Evolutionary conservation across 225 moss, liverwort and hornwort genomes (phyloP).

Genomic region (Takakia lepidozioides): DNA sequence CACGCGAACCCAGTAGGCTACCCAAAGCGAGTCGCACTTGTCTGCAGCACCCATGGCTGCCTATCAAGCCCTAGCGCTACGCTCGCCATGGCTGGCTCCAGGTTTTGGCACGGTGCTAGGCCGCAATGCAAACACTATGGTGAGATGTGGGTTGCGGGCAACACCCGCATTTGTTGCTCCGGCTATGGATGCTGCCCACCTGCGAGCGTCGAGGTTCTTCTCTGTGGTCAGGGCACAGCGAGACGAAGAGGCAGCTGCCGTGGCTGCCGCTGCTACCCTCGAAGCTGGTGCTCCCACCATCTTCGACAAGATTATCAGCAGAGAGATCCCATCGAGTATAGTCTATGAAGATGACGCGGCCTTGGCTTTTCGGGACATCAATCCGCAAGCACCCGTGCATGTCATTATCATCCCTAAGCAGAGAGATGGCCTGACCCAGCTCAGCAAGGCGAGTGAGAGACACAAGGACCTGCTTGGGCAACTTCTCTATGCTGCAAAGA

Average conservation of each 20-base stretch:
- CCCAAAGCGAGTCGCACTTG: too few relatives aligned
- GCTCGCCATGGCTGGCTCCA: too few relatives aligned
- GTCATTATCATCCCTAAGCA: slow-evolving; percentile 60
- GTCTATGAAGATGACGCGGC: slow-evolving; percentile 77
- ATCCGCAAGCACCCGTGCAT: slow-evolving; percentile 81
- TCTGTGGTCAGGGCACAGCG: slow-evolving; percentile 35
- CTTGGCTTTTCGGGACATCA: slow-evolving; percentile 75
- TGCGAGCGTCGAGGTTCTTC: too few relatives aligned
- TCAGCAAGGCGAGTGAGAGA: slow-evolving; percentile 56
- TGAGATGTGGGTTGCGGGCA: too few relatives aligned
- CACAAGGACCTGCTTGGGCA: slow-evolving; percentile 64
- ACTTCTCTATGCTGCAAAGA: slow-evolving; percentile 60
- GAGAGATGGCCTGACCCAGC: slow-evolving; percentile 73
- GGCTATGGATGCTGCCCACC: too few relatives aligned
- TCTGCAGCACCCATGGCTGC: too few relatives aligned
- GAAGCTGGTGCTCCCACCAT: slow-evolving; percentile 48
- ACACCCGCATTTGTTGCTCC: too few relatives aligned
- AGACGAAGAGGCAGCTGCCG: slow-evolving; percentile 58
- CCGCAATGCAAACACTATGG: too few relatives aligned
- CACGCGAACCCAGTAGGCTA: too few relatives aligned
- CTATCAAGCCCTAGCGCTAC: too few relatives aligned
- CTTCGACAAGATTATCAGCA: slow-evolving; percentile 71
- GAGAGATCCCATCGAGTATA: slow-evolving; percentile 54
- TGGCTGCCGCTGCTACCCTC: slow-evolving; percentile 31
- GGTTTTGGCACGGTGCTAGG: too few relatives aligned